A percentile compares a stretch with the other conserved stretches of the same genome.
Evolutionary conservation across 306 rosid species (phyloP).

Genomic region (Carpinus viminea): DNA sequence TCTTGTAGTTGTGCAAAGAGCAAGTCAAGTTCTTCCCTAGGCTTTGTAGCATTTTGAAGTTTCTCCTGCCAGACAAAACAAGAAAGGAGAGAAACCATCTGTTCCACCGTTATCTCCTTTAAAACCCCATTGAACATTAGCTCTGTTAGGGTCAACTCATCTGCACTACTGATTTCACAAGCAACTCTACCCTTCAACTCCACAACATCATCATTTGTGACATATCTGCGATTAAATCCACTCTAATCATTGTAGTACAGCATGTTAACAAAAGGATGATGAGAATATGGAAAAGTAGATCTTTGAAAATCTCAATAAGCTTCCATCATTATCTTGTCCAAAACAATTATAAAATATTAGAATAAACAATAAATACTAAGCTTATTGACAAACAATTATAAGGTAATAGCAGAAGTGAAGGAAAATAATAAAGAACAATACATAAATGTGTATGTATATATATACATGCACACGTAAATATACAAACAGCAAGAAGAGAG

Average conservation of each 20-base stretch:
- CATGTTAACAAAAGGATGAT: not conserved
- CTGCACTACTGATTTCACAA: constrained; percentile 94
- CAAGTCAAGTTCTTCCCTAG: constrained; percentile 88
- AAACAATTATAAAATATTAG: not conserved
- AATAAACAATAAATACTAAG: not conserved
- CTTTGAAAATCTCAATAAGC: not conserved
- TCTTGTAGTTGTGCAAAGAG: constrained; percentile 81
- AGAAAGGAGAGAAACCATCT: constrained; percentile 86
- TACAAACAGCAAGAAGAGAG: no score
- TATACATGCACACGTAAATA: no score
- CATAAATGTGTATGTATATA: no score
- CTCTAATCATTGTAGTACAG: constrained; percentile 15
- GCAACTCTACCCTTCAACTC: constrained; percentile 95
- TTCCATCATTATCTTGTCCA: not conserved
- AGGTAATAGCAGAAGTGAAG: not conserved
- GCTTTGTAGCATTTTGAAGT: constrained; percentile 76
- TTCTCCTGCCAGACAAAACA: constrained; percentile 98
- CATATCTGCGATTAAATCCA: constrained; percentile 60
- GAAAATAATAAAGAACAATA: no score
- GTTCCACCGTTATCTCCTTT: constrained; percentile 83
- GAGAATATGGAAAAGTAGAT: not conserved
- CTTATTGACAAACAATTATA: not conserved
- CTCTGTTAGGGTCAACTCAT: constrained; percentile 85
- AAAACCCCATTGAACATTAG: constrained; percentile 86
- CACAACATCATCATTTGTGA: constrained; percentile 77